These are phyloP conservation scores for Periglandula ipomoeae DNA, from an alignment of 2,329 filamentous ascomycete genomes.

Conservation along the genomic window DNA sequence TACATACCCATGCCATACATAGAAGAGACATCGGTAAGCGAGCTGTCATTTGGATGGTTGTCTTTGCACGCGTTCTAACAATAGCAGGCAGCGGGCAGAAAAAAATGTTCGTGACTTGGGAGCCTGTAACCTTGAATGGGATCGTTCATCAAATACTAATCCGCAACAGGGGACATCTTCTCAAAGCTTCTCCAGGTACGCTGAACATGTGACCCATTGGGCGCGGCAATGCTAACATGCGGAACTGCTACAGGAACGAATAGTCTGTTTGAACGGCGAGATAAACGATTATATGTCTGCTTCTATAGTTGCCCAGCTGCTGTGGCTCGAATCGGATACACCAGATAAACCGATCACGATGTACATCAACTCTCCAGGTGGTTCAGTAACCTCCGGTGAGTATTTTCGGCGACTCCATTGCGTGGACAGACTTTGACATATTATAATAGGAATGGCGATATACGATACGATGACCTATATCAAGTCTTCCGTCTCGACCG, in stretches of 20 bases:
- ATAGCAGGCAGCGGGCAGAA: constrained; percentile 63
- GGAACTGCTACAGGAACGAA: constrained; percentile 62
- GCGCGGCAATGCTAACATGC: too few relatives aligned
- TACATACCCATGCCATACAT: constrained; percentile 52
- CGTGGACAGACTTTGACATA: neutral
- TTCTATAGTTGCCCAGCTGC: constrained; percentile 89
- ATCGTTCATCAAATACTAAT: constrained; percentile 10
- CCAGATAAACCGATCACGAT: constrained; percentile 92
- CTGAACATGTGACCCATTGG: neutral
- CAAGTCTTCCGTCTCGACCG: constrained; percentile 81
- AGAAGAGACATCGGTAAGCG: constrained; percentile 32
- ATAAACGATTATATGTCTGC: constrained; percentile 87
- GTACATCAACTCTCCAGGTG: constrained; percentile 96
- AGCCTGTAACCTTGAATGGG: neutral
- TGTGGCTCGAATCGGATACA: constrained; percentile 96
- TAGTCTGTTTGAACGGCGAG: constrained; percentile 84
- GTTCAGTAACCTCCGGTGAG: constrained; percentile 74
- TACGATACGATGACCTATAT: constrained; percentile 99
- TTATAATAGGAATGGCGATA: constrained; percentile 58
- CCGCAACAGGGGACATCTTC: constrained; percentile 64
- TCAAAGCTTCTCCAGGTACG: constrained; percentile 65
- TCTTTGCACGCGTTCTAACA: constrained; percentile 16
- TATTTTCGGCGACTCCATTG: constrained; percentile 15
- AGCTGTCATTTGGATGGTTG: neutral
- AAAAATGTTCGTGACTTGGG: constrained; percentile 54